phyloP scores from a whole-genome alignment of 306 rosid genomes.

The Purshia tridentata region DNA sequence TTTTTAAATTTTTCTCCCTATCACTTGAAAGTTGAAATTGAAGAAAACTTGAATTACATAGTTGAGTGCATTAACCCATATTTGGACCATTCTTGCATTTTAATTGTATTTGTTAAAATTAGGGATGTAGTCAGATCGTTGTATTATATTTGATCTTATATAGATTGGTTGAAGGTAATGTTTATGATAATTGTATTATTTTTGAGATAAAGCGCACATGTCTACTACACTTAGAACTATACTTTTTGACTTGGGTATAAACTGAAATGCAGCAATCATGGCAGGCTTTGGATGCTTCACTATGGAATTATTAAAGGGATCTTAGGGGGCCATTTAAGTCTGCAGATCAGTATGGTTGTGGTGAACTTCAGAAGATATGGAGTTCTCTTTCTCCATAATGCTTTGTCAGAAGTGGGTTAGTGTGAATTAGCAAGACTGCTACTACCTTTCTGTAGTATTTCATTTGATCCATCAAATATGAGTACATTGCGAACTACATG shows the following conservation, averaged over 20 bases:
- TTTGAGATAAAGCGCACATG: neutral
- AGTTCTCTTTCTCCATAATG: slow-evolving; percentile 23
- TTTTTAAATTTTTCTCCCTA: neutral
- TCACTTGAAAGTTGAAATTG: neutral
- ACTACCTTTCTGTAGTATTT: slow-evolving; percentile 21
- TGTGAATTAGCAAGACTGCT: slow-evolving; percentile 19
- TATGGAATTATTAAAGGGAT: slow-evolving; percentile 29
- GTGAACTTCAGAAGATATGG: slow-evolving; percentile 35
- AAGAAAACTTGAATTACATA: neutral
- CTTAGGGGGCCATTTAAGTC: slow-evolving; percentile 27
- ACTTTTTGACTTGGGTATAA: slow-evolving; percentile 26
- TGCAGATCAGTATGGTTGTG: slow-evolving; percentile 38
- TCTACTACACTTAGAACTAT: neutral
- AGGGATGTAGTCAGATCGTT: neutral
- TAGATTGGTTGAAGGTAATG: slow-evolving; percentile 3
- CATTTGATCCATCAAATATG: slow-evolving; percentile 46
- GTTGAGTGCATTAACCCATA: neutral
- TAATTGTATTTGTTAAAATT: neutral
- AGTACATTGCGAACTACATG: slow-evolving; percentile 44
- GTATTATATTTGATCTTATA: neutral
- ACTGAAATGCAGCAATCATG: slow-evolving; percentile 35
- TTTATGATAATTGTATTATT: slow-evolving; percentile 24
- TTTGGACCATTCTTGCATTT: neutral
- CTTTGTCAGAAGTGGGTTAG: slow-evolving; percentile 57
- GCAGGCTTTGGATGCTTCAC: slow-evolving; percentile 60